Conservation (phyloP, 257 asterid species). For the Jasminum sambac region DNA sequence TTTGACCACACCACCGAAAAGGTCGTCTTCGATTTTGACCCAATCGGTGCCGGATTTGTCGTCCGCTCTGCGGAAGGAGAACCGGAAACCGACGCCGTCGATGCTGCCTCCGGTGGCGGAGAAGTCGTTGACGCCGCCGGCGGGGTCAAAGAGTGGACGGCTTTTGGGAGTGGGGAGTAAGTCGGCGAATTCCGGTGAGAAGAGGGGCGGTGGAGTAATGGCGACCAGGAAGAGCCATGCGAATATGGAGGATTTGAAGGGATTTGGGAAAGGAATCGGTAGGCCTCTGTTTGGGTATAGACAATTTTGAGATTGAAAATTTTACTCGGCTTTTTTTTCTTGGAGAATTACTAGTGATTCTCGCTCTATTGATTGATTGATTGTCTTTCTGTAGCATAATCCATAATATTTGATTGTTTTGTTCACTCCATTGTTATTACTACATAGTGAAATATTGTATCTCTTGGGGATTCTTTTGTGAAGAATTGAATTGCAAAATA, state of each 20-base stretch:
- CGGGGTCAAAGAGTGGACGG: slow-evolving; percentile 50
- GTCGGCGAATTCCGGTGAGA: slow-evolving; percentile 75
- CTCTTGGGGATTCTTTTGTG: no score
- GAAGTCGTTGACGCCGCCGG: slow-evolving; percentile 57
- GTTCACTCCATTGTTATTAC: no score
- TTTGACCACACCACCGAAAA: slow-evolving; percentile 53
- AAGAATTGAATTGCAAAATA: no score
- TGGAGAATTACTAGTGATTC: slow-evolving; percentile 1
- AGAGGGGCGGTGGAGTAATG: slow-evolving; percentile 63
- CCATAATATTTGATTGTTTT: neutral
- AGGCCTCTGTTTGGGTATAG: slow-evolving; percentile 54
- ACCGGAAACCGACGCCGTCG: slow-evolving; percentile 66
- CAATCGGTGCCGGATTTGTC: slow-evolving; percentile 94
- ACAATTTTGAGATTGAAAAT: slow-evolving; percentile 38
- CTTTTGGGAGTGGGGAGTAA: slow-evolving; percentile 63
- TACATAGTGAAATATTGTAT: no score
- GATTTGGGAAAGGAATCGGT: slow-evolving; percentile 29
- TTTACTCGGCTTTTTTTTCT: neutral
- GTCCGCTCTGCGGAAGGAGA: slow-evolving; percentile 75
- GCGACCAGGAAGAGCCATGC: slow-evolving; percentile 88
- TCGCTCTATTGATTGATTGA: no score
- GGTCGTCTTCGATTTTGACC: slow-evolving; percentile 51
- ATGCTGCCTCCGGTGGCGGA: slow-evolving; percentile 50
- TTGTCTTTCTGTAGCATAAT: neutral
- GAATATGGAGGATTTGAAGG: no score